phyloP scores from a whole-genome alignment of 202 grass and related monocot species.

The Eragrostis tef region DNA sequence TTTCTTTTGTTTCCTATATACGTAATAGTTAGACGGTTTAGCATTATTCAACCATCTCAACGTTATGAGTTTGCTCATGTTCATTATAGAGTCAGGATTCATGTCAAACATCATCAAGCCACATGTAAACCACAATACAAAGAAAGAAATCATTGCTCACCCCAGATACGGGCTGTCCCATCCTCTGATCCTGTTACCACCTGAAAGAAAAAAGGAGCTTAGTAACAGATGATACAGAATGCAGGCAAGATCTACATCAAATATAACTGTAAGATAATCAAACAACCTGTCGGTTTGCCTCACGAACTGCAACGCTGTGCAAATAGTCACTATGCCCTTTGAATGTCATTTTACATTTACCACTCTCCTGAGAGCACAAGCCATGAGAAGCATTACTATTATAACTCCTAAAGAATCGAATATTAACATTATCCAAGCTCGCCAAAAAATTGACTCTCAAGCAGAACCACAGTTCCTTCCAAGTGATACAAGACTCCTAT shows the following conservation, averaged over 20 bases:
- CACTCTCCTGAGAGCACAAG: constrained; percentile 61
- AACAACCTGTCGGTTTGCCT: constrained; percentile 76
- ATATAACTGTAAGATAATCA: constrained; percentile 28
- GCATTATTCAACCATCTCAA: background rate
- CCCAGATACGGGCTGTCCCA: constrained; percentile 92
- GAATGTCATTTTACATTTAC: constrained; percentile 87
- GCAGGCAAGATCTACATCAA: background rate
- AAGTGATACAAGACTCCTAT: constrained; percentile 26
- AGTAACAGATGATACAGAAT: constrained; percentile 38
- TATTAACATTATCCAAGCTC: constrained; percentile 18
- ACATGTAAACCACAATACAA: constrained; percentile 8
- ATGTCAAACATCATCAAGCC: constrained; percentile 24
- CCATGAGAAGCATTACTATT: background rate
- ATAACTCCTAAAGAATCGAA: constrained; percentile 33
- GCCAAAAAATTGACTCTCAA: constrained; percentile 21
- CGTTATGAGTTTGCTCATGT: background rate
- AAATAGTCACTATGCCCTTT: constrained; percentile 86
- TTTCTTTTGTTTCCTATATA: background rate
- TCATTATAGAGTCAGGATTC: background rate
- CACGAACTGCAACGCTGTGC: constrained; percentile 68
- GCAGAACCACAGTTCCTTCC: constrained; percentile 37
- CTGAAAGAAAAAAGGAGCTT: constrained; percentile 59
- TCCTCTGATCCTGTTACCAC: constrained; percentile 94
- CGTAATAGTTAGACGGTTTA: background rate
- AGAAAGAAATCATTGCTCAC: constrained; percentile 50